A percentile compares a stretch with the other conserved stretches of the same genome.
Conservation (phyloP, 1,284 basidiomycete species). For the Coriolopsis trogii region DNA sequence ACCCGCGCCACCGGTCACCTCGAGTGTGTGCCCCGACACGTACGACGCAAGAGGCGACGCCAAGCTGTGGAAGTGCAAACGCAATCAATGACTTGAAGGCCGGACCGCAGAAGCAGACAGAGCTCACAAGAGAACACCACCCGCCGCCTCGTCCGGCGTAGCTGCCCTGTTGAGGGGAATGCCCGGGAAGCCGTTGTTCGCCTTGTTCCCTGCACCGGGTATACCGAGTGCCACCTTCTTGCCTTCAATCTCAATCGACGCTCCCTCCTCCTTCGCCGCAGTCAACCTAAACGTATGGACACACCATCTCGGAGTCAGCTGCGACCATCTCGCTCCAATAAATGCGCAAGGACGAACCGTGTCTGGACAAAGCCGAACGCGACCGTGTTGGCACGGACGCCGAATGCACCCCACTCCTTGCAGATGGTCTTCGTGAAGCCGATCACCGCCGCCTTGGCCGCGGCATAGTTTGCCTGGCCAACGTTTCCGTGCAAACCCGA, state of each 20-base stretch:
- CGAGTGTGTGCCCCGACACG: conserved; percentile 81
- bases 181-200: conserved; percentile 35
- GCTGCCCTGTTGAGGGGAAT: conserved; percentile 83
- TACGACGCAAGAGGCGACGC: conserved; percentile 80
- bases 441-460: conserved; percentile 76
- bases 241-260: conserved; percentile 77
- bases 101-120: background rate
- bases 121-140: conserved; percentile 70
- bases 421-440: conserved; percentile 85
- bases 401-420: conserved; percentile 87
- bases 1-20: conserved; percentile 77
- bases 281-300: conserved; percentile 29
- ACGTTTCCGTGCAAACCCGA: conserved; percentile 83
- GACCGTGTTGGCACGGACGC: conserved; percentile 81
- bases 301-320: background rate
- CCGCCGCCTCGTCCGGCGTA: conserved; percentile 77
- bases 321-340: background rate
- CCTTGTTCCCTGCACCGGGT: conserved; percentile 48
- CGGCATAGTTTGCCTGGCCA: conserved; percentile 84
- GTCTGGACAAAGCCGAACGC: conserved; percentile 81
- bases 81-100: conserved; percentile 6
- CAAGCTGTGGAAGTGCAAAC: conserved; percentile 46
- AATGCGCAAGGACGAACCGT: conserved; percentile 41
- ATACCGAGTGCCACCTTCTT: conserved; percentile 85
- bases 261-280: conserved; percentile 75